phyloP scores from a whole-genome alignment of 2,329 filamentous ascomycete species.

The Stemphylium lycopersici region DNA sequence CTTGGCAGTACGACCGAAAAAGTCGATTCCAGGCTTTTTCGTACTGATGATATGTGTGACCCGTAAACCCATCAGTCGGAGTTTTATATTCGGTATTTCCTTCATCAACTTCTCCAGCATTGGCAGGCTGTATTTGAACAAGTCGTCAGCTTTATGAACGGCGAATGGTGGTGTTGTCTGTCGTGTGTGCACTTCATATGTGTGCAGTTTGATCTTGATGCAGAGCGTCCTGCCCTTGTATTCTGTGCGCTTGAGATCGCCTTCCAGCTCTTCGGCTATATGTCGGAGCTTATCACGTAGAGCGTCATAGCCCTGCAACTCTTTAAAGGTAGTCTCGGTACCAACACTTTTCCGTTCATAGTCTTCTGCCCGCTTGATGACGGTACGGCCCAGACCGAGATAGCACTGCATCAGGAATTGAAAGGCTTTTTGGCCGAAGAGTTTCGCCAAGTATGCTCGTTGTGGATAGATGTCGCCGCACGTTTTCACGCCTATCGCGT shows the following conservation, averaged over 20 bases:
- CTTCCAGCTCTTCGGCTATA: slow-evolving; percentile 84
- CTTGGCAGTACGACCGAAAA: slow-evolving; percentile 67
- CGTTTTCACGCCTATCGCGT: slow-evolving; percentile 83
- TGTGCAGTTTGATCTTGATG: slow-evolving; percentile 92
- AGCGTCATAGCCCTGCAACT: slow-evolving; percentile 71
- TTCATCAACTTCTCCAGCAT: slow-evolving; percentile 85
- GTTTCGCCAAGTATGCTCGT: slow-evolving; percentile 71
- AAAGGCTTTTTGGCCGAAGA: slow-evolving; percentile 92
- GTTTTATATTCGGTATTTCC: slow-evolving; percentile 77
- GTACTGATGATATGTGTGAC: slow-evolving; percentile 87
- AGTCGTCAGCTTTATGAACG: slow-evolving; percentile 74
- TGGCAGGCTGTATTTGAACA: slow-evolving; percentile 80
- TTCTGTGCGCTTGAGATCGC: slow-evolving; percentile 77
- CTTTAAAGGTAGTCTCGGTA: slow-evolving; percentile 88
- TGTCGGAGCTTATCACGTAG: slow-evolving; percentile 78
- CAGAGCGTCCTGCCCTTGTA: slow-evolving; percentile 91
- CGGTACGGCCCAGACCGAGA: slow-evolving; percentile 84
- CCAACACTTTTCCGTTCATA: slow-evolving; percentile 93
- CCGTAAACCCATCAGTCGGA: slow-evolving; percentile 86
- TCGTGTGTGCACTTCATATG: slow-evolving; percentile 87
- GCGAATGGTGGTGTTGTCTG: slow-evolving; percentile 78
- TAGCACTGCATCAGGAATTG: slow-evolving; percentile 85
- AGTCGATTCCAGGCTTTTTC: slow-evolving; percentile 79
- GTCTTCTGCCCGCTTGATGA: slow-evolving; percentile 83
- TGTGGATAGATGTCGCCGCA: slow-evolving; percentile 86